A percentile compares a stretch with the other conserved stretches of the same genome.
These are phyloP conservation scores for Chlorella sp. DNA, from an alignment of 139 green algal species.

Conservation along the genomic window DNA sequence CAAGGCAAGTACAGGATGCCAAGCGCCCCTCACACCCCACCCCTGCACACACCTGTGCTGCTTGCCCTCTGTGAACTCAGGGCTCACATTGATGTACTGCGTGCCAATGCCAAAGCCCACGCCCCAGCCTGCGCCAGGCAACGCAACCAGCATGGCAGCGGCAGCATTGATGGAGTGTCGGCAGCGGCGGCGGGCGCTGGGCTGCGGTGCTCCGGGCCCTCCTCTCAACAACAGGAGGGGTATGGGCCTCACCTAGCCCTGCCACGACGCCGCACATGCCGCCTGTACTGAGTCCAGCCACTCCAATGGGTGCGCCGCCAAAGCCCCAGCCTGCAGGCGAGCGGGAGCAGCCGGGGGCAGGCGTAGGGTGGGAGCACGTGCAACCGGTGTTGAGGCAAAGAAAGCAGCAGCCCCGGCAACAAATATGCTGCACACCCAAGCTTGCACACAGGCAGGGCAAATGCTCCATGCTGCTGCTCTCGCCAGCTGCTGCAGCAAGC, in stretches of 20 bases:
- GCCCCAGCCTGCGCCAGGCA: too few relatives aligned
- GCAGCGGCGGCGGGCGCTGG: too few relatives aligned
- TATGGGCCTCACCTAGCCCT: conserved; percentile 39
- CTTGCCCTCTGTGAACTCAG: conserved; percentile 48
- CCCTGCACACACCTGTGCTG: conserved; percentile 21
- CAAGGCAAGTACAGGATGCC: background rate
- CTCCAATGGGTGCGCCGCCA: conserved; percentile 41
- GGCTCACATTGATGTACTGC: conserved; percentile 43
- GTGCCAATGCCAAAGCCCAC: conserved; percentile 31
- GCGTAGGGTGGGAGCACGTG: too few relatives aligned
- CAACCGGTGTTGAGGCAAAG: background rate
- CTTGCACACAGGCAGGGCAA: too few relatives aligned
- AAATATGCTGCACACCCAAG: too few relatives aligned
- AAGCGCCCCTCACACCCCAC: too few relatives aligned
- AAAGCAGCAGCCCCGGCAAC: background rate
- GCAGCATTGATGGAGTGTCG: too few relatives aligned
- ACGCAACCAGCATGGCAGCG: too few relatives aligned
- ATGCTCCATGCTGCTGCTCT: too few relatives aligned
- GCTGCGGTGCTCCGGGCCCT: too few relatives aligned
- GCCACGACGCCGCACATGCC: conserved; percentile 44
- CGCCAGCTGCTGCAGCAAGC: too few relatives aligned
- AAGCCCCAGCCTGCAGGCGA: conserved; percentile 43
- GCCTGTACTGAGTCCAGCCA: conserved; percentile 33
- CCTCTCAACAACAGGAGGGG: too few relatives aligned
- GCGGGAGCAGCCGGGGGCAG: background rate